A percentile compares a stretch with the other conserved stretches of the same genome.
Conservation (phyloP, 768 basidiomycete species). For the Tylopilus sp. region DNA sequence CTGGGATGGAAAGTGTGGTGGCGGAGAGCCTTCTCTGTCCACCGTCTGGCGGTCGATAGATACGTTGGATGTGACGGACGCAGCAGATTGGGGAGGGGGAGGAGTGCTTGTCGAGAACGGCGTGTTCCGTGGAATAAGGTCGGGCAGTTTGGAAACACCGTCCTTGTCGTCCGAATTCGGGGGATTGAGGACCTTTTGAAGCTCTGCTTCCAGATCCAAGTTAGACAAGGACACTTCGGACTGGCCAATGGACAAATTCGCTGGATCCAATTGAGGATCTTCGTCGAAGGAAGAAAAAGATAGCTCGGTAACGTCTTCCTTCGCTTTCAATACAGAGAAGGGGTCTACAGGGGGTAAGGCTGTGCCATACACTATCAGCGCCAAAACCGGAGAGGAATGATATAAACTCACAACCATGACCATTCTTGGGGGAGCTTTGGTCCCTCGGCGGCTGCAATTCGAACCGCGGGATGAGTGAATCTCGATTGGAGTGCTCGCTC, state of each 20-base stretch:
- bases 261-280: conserved; percentile 27
- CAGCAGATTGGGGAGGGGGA: conserved; percentile 20
- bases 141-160: conserved; percentile 22
- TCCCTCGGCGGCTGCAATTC: conserved; percentile 17
- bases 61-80: conserved; percentile 16
- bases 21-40: conserved; percentile 5
- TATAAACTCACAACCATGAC: conserved; percentile 13
- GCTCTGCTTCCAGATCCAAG: conserved; percentile 31
- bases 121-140: conserved; percentile 19
- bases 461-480: conserved; percentile 36
- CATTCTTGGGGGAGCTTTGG: conserved; percentile 23
- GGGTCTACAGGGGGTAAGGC: conserved; percentile 19
- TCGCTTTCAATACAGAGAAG: conserved; percentile 17
- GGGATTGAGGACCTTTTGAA: conserved; percentile 20
- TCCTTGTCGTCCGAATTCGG: conserved; percentile 9
- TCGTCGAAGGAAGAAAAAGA: conserved; percentile 31
- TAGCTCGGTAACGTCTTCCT: conserved; percentile 26
- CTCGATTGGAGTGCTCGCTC: conserved; percentile 21
- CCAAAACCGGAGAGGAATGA: neutral
- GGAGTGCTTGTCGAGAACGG: conserved; percentile 30
- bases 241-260: conserved; percentile 34
- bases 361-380: conserved; percentile 2
- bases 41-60: conserved; percentile 10
- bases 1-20: neutral
- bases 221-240: conserved; percentile 36